These are phyloP conservation scores for Candida corydali DNA, from an alignment of 805 yeast species.

Conservation along the genomic window DNA sequence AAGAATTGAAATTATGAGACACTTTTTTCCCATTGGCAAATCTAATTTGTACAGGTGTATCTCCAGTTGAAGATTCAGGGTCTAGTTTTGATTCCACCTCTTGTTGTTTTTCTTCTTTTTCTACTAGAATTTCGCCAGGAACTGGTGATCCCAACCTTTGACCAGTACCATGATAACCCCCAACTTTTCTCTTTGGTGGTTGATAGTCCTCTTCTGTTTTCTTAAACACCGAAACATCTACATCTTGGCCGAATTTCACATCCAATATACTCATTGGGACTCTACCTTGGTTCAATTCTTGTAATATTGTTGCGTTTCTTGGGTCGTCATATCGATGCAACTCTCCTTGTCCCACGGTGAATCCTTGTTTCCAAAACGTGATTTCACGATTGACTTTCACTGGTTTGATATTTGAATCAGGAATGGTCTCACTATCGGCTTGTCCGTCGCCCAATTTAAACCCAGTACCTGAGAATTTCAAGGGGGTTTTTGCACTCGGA, in stretches of 20 bases:
- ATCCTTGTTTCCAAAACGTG: conserved; percentile 96
- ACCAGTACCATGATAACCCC: conserved; percentile 78
- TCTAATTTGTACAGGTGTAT: conserved; percentile 74
- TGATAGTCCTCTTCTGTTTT: conserved; percentile 76
- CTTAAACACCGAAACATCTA: conserved; percentile 81
- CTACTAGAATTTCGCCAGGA: conserved; percentile 61
- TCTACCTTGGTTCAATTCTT: conserved; percentile 81
- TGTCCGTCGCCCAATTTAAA: conserved; percentile 49
- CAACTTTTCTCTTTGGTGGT: conserved; percentile 58
- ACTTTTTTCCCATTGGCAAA: conserved; percentile 76
- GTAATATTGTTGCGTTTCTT: conserved; percentile 69
- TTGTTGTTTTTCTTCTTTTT: conserved; percentile 28
- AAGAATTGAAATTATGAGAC: conserved; percentile 58
- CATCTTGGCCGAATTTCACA: conserved; percentile 88
- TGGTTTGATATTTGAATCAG: conserved; percentile 55
- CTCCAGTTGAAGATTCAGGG: conserved; percentile 45
- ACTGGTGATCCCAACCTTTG: conserved; percentile 86
- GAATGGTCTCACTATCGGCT: conserved; percentile 30
- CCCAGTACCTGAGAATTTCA: conserved; percentile 47
- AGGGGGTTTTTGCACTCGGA: conserved; percentile 25
- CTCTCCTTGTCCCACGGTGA: conserved; percentile 89
- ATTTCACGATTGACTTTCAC: conserved; percentile 69
- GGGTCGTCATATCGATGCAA: conserved; percentile 90
- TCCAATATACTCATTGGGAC: conserved; percentile 83
- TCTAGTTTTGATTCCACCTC: conserved; percentile 16